phyloP scores from a whole-genome alignment of 208 protist genomes.

The Endotrypanum monterogeii region DNA sequence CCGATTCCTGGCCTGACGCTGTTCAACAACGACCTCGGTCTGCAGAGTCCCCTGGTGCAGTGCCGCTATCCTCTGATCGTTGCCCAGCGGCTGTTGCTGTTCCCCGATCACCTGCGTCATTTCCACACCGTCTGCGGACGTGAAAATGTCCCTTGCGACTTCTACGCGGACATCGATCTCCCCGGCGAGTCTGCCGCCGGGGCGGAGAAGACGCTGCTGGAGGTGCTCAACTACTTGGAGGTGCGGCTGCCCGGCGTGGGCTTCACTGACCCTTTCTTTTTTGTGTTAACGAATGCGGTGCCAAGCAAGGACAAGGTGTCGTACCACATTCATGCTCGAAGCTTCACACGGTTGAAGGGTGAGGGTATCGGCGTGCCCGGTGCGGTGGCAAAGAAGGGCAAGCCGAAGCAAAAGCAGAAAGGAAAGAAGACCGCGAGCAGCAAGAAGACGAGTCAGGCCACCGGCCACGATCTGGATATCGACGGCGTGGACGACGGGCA shows the following conservation, averaged over 20 bases:
- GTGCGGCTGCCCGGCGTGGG: slow-evolving; percentile 75
- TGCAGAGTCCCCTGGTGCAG: slow-evolving; percentile 37
- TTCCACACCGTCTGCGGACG: slow-evolving; percentile 78
- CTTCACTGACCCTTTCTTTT: slow-evolving; percentile 74
- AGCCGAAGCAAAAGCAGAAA: neutral
- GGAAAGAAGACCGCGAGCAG: neutral
- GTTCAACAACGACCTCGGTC: slow-evolving; percentile 55
- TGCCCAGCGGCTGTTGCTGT: slow-evolving; percentile 72
- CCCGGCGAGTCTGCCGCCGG: slow-evolving; percentile 35
- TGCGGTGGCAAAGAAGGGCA: neutral
- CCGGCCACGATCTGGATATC: slow-evolving; percentile 1
- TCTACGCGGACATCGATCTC: slow-evolving; percentile 81
- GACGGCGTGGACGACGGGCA: slow-evolving; percentile 5
- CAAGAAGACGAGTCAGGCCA: neutral
- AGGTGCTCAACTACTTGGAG: slow-evolving; percentile 80
- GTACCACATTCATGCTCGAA: slow-evolving; percentile 77
- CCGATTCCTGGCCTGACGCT: slow-evolving; percentile 34
- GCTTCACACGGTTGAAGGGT: slow-evolving; percentile 42
- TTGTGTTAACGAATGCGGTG: slow-evolving; percentile 77
- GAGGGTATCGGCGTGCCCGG: neutral
- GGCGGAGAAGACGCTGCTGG: slow-evolving; percentile 61
- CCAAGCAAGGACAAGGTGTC: slow-evolving; percentile 60
- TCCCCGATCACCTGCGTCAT: slow-evolving; percentile 60
- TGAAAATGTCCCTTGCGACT: slow-evolving; percentile 83
- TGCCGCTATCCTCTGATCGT: slow-evolving; percentile 59